Evolutionary conservation across 106 monocot species (phyloP), one percentile per base, ranked within the genome.

Genomic region (Vanilla planifolia): DNA sequence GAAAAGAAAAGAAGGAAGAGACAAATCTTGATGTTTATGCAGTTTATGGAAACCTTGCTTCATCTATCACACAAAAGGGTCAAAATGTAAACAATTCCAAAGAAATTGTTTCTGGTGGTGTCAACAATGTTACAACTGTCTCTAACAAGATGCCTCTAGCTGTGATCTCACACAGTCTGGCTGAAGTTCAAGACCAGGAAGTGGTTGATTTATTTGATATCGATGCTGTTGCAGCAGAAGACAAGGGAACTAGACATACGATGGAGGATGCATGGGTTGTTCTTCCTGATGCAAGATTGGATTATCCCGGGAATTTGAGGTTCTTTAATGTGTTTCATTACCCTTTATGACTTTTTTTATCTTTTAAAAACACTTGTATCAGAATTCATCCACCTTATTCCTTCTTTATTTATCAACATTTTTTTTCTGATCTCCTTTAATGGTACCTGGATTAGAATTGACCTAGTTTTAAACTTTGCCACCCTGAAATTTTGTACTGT

Each of bases 191-290:
- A 39, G 8, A 41, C 19, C 51, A 53, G 44, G 14, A 59, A 6
- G 14, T 24, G 33, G 39, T 51, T 40, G 67, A 57, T 60, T 13
- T 68, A 23, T 69, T 60, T 5, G 6, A 26, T 56, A 71, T 92
- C 32, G 87, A 92, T 63, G 87, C 92, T 59, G 83, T 67, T 76
- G 87, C 78, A 25, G 88, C 88, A 61, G 92, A 92, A 78, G 84
- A 84, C 44, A 88, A 81, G 75, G 92, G 92, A 11, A 84, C 88
- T 21, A 84, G 92, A 66, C 86, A 87, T 41, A 73, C 70, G 8
- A 92, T 92, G 92, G 87, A 92, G 70, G 92, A 92, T 76, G 84
- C 83, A 4, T 92, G 75, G 80, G 87, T 92, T 22, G 59, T 88
- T 21, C 92, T 92, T 69, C 75, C 72, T 35, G 81, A 88, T 75